Conservation (phyloP, 495 filamentous ascomycete species). For the Lepidopterella palustris region DNA sequence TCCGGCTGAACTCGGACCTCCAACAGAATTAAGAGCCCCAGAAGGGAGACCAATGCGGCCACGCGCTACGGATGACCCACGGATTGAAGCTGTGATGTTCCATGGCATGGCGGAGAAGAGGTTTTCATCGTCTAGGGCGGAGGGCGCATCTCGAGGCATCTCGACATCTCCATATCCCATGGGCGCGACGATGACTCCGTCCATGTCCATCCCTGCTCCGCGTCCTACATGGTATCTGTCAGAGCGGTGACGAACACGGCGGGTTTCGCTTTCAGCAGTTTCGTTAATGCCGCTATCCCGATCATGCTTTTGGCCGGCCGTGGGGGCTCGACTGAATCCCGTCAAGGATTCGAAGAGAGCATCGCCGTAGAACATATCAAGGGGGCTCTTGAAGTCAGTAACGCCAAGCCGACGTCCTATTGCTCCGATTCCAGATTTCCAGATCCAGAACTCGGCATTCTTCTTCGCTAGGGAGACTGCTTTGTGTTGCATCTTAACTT, state of each 20-base stretch:
- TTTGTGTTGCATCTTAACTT: conserved; percentile 18
- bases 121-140: conserved; percentile 49
- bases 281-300: conserved; percentile 36
- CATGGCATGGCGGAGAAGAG: conserved; percentile 60
- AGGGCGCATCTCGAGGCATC: conserved; percentile 53
- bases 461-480: conserved; percentile 31
- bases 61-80: conserved; percentile 46
- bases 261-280: conserved; percentile 33
- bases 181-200: conserved; percentile 37
- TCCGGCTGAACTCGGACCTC: conserved; percentile 33
- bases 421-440: conserved; percentile 39
- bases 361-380: conserved; percentile 52
- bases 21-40: conserved; percentile 11
- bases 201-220: conserved; percentile 32
- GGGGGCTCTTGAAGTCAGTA: conserved; percentile 39
- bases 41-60: conserved; percentile 31
- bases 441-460: conserved; percentile 38
- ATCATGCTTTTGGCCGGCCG: conserved; percentile 39
- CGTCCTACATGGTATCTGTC: conserved; percentile 41
- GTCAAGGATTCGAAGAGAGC: conserved; percentile 45
- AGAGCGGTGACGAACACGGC: conserved; percentile 41
- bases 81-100: conserved; percentile 58
- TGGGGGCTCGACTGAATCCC: conserved; percentile 23
- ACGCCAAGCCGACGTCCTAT: conserved; percentile 47
- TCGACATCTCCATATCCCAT: conserved; percentile 40